These are phyloP conservation scores for Rubus idaeus DNA, from an alignment of 306 rosid species.

Conservation along the genomic window DNA sequence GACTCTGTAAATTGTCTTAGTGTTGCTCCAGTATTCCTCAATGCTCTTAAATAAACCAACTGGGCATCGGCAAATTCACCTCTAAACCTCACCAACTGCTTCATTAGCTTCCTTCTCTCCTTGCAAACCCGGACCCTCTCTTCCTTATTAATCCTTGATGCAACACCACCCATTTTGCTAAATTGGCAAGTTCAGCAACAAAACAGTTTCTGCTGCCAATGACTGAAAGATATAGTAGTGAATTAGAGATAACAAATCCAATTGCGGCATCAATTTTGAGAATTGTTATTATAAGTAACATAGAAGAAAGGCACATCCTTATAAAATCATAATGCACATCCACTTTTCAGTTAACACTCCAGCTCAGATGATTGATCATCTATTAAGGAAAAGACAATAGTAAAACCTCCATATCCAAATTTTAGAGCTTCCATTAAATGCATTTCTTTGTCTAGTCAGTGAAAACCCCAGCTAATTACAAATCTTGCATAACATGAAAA, in stretches of 20 bases:
- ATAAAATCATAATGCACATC: neutral
- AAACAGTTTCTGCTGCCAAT: neutral
- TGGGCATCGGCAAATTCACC: constrained; percentile 75
- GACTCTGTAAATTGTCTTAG: constrained; percentile 89
- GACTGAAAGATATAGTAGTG: neutral
- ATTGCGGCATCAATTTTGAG: neutral
- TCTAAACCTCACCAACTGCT: constrained; percentile 63
- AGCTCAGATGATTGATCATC: neutral
- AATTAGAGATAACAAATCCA: neutral
- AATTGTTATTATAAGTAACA: neutral
- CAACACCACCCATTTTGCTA: constrained; percentile 73
- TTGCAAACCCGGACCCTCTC: constrained; percentile 65
- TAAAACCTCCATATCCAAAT: constrained; percentile 9
- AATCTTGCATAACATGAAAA: neutral
- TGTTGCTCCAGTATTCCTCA: constrained; percentile 77
- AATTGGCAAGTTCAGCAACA: neutral
- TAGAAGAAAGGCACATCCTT: neutral
- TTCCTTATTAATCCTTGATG: constrained; percentile 64
- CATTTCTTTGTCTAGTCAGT: neutral
- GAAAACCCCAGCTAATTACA: neutral
- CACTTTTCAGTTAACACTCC: neutral
- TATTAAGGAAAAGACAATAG: constrained; percentile 2
- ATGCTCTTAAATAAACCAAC: constrained; percentile 62
- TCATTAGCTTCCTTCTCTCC: constrained; percentile 78
- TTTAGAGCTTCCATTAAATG: neutral